Percentiles rank a stretch among this genome's conserved stretches.
phyloP scores from a whole-genome alignment of 2,329 filamentous ascomycete genomes.

The Arthrobotrys entomopaga region DNA sequence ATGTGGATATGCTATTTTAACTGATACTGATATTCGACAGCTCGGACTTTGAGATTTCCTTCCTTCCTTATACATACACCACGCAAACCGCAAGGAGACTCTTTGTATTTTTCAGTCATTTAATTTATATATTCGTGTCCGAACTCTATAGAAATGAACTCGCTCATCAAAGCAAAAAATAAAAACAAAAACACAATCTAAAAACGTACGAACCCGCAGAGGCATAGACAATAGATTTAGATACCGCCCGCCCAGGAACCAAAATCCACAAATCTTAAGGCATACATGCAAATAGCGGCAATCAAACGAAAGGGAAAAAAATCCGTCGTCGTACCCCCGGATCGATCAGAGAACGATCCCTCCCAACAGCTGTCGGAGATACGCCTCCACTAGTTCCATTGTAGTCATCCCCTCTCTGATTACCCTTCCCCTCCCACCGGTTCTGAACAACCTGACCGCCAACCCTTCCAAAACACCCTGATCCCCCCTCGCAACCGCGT shows the following conservation, averaged over 20 bases:
- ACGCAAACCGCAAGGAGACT: not conserved
- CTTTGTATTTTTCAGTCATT: not conserved
- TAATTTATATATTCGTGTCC: not conserved
- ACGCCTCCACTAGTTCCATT: conserved; percentile 20
- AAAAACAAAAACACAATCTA: not conserved
- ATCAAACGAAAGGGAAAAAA: not conserved
- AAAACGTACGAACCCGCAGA: not conserved
- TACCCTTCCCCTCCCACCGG: not conserved
- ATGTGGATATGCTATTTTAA: no score
- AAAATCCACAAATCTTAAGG: not conserved
- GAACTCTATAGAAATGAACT: conserved; percentile 4
- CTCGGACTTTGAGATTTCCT: no score
- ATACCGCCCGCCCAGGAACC: not conserved
- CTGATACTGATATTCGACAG: no score
- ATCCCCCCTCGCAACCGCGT: conserved; percentile 8
- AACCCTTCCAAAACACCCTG: conserved; percentile 22
- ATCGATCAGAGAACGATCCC: conserved; percentile 38
- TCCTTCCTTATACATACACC: no score
- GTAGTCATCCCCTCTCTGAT: conserved; percentile 6
- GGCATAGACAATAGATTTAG: conserved; percentile 3
- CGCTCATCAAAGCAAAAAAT: not conserved
- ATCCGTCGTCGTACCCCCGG: not conserved
- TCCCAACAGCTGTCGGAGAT: conserved; percentile 25
- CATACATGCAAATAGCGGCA: no score
- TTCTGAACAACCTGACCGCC: conserved; percentile 15